These are phyloP conservation scores for Pythium chondricola DNA, from an alignment of 352 stramenopile species.

Conservation along the genomic window DNA sequence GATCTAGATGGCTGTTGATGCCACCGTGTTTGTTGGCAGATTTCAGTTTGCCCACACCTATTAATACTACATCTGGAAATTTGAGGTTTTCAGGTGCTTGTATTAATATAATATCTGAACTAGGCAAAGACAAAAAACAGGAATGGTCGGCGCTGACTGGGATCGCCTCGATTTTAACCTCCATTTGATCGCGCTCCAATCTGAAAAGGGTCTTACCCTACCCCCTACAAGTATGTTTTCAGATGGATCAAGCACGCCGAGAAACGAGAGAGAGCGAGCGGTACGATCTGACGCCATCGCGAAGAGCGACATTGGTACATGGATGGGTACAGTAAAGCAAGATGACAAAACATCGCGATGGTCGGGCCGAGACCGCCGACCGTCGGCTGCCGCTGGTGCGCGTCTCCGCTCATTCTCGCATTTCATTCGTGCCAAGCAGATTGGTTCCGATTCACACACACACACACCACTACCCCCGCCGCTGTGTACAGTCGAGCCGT, in stretches of 20 bases:
- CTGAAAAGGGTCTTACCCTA: no score
- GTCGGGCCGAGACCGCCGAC: neutral
- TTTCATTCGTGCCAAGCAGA: constrained; percentile 5
- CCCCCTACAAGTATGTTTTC: neutral
- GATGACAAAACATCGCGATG: neutral
- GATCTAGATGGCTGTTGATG: no score
- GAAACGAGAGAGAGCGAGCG: constrained; percentile 11
- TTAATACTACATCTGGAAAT: neutral
- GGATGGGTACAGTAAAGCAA: constrained; percentile 12
- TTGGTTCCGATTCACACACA: neutral
- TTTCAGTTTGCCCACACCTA: neutral
- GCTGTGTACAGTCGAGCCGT: neutral
- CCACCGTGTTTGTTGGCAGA: no score
- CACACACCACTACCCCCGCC: neutral
- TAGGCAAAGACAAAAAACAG: no score
- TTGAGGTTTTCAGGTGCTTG: neutral
- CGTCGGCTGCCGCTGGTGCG: no score
- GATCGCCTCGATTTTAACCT: no score
- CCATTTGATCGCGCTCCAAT: neutral
- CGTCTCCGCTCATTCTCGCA: constrained; percentile 4
- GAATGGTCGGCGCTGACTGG: no score
- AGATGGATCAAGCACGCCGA: neutral
- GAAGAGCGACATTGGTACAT: constrained; percentile 12
- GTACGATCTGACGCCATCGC: constrained; percentile 19
- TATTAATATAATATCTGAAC: no score